Conservation (phyloP, 2,329 filamentous ascomycete species). For the Apiospora rasikravindrae region DNA sequence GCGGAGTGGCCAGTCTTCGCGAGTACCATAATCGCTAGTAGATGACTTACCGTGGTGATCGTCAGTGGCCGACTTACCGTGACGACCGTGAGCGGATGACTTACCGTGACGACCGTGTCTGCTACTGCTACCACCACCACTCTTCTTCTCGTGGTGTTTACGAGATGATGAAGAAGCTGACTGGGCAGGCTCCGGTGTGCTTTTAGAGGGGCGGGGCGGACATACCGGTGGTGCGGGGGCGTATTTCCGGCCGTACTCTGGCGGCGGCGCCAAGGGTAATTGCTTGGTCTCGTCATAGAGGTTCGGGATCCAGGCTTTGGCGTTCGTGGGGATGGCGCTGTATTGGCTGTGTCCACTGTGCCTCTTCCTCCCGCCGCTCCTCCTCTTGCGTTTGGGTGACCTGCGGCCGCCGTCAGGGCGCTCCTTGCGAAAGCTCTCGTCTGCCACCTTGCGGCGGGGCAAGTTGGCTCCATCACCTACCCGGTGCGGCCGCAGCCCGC, state of each 20-base stretch:
- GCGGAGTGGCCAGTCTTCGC: not conserved
- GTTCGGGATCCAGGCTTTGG: not conserved
- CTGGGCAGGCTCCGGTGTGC: not conserved
- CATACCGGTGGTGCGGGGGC: not conserved
- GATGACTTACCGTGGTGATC: not conserved
- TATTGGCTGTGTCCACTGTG: not conserved
- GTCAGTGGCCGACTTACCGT: not conserved
- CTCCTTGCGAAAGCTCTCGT: conserved; percentile 22
- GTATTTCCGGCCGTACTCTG: not conserved
- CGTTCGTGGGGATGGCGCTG: not conserved
- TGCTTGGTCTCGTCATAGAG: conserved; percentile 5
- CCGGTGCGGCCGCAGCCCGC: conserved; percentile 4
- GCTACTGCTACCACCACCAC: not conserved
- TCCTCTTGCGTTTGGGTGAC: not conserved
- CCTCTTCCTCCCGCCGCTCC: not conserved
- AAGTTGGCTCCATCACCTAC: conserved; percentile 21
- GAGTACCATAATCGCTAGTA: not conserved
- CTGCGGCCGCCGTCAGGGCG: not conserved
- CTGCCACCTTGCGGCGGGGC: conserved; percentile 13
- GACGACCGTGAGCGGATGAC: not conserved
- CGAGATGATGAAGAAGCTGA: not conserved
- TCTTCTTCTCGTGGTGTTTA: not conserved
- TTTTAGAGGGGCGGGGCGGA: not conserved
- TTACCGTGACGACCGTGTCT: not conserved
- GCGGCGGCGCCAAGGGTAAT: not conserved